phyloP scores from a whole-genome alignment of 192 early-diverging fungal species.

The Ambispora gerdemannii region DNA sequence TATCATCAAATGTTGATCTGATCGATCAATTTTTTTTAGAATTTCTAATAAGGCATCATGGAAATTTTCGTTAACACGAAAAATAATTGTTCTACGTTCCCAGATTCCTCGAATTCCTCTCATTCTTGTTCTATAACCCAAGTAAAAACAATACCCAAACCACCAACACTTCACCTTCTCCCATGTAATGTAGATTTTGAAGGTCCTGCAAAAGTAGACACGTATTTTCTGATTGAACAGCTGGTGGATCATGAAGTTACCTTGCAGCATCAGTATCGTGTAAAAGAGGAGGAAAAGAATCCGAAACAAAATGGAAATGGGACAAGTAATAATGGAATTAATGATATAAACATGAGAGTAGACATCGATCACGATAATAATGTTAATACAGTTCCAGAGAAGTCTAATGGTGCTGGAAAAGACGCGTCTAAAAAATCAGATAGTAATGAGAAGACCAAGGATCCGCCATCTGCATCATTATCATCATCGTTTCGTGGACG shows the following conservation, averaged over 20 bases:
- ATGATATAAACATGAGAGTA: not conserved
- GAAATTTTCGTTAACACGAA: too few relatives aligned
- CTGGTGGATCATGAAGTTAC: not conserved
- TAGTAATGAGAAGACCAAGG: not conserved
- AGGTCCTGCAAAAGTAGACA: not conserved
- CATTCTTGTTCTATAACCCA: too few relatives aligned
- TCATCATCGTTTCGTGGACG: not conserved
- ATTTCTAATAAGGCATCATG: too few relatives aligned
- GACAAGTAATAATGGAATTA: not conserved
- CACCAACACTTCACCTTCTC: not conserved
- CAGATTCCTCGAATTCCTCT: too few relatives aligned
- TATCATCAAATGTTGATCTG: too few relatives aligned
- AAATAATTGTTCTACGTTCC: too few relatives aligned
- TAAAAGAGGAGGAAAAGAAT: not conserved
- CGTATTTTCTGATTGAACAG: conserved; percentile 11
- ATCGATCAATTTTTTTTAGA: too few relatives aligned
- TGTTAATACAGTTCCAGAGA: too few relatives aligned
- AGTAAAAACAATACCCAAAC: too few relatives aligned
- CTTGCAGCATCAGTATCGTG: not conserved
- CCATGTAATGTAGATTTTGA: not conserved
- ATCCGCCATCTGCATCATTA: not conserved
- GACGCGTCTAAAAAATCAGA: not conserved
- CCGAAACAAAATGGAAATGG: not conserved
- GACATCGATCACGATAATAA: too few relatives aligned
- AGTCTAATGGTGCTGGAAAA: not conserved